Evolutionary conservation across 257 asterid species (phyloP).

Genomic region (Nicotiana benthamiana): DNA sequence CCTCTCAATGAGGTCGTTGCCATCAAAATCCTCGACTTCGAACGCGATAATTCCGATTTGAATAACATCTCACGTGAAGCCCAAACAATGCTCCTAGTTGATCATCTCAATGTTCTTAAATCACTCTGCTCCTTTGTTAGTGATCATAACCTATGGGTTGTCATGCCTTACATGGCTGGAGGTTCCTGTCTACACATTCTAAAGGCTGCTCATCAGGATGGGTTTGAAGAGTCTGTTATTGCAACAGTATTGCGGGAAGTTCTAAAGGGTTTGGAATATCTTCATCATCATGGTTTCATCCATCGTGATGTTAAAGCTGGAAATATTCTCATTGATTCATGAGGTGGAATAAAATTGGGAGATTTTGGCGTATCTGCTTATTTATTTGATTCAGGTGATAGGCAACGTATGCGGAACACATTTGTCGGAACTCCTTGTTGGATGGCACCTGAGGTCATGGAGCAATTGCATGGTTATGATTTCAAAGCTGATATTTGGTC

Average conservation of each 20-base stretch:
- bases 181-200: slow-evolving; percentile 96
- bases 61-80: slow-evolving; percentile 89
- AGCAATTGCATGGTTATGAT: slow-evolving; percentile 91
- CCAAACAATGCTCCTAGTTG: slow-evolving; percentile 90
- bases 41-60: slow-evolving; percentile 83
- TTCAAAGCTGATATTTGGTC: slow-evolving; percentile 99
- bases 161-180: slow-evolving; percentile 97
- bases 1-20: slow-evolving; percentile 71
- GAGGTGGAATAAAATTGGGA: slow-evolving; percentile 88
- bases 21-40: slow-evolving; percentile 83
- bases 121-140: slow-evolving; percentile 92
- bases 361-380: slow-evolving; percentile 99
- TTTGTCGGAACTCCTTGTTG: slow-evolving; percentile 99
- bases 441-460: slow-evolving; percentile 99
- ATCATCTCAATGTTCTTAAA: slow-evolving; percentile 90
- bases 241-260: slow-evolving; percentile 89
- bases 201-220: slow-evolving; percentile 85
- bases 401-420: slow-evolving; percentile 90
- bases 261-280: slow-evolving; percentile 87
- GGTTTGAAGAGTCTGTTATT: slow-evolving; percentile 88
- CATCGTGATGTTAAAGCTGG: slow-evolving; percentile 99
- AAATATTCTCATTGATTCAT: slow-evolving; percentile 75
- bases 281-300: slow-evolving; percentile 94
- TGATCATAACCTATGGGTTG: slow-evolving; percentile 89
- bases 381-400: slow-evolving; percentile 91